Evolutionary conservation across 2,329 filamentous ascomycete genomes (phyloP), one percentile per base, ranked within the genome.

Genomic region (Niveomyces coronatus): DNA sequence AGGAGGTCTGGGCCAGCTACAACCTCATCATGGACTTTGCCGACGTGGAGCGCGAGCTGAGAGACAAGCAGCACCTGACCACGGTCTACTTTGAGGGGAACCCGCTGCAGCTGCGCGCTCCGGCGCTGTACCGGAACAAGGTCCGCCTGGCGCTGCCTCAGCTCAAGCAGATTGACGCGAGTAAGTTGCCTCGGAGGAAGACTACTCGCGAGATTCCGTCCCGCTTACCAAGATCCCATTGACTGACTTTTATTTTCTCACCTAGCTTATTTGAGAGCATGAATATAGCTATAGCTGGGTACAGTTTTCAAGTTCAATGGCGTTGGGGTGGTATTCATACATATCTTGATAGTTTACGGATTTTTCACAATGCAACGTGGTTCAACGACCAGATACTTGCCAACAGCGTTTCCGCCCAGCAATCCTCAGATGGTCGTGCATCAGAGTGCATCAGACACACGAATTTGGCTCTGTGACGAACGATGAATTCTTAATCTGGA

Each of bases 81-180:
- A 95, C 91, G 1, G 89, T 98, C 9, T 98, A 98, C 57, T 93
- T 98, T 47, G 91, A 98, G 56, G 88, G 87, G 2, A 95, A 94
- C 52, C 89, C 88, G 18, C 60, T 98, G 49, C 91, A 98, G 63
- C 68, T 78, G 44, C 73, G 71, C 39, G 76, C 74, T 4, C 83
- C 84, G n/a, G 84, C 85, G 1, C 62, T 95, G 44, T 98, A 98
- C 61, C 71, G 91, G 53, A 96, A 95, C 63, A 98, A 98, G 64
- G 78, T 98, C 30, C 74, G 82, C 42, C 63, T 98, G 57, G 83
- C 87, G 23, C 61, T 98, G 59, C 91, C 91, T 41, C 82, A 91
- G 58, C 67, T 98, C 37, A 75, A 75, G 56, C 88, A 98, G 67
- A 95, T 98, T 56, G 91, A 98, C 74, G 91, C 91, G 42, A 93